Evolutionary conservation across 2,329 filamentous ascomycete species (phyloP).

Genomic region (Pyrenochaeta sp.): DNA sequence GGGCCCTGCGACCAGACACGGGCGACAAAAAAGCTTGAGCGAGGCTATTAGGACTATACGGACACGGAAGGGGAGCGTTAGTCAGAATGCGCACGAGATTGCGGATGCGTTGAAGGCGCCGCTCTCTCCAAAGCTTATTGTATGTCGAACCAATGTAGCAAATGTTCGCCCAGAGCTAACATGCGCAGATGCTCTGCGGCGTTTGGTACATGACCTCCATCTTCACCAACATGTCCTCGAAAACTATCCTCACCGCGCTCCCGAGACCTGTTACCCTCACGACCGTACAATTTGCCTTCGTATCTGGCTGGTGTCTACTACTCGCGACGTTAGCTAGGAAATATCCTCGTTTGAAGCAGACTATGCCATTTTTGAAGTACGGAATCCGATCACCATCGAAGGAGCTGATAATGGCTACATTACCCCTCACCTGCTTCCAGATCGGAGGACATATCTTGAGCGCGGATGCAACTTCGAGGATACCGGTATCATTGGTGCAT

Average conservation of each 20-base stretch:
- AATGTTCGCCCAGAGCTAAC: constrained; percentile 33
- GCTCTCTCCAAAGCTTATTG: constrained; percentile 85
- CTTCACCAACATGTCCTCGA: constrained; percentile 96
- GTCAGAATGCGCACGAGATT: constrained; percentile 91
- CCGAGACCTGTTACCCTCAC: constrained; percentile 91
- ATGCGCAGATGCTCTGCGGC: constrained; percentile 76
- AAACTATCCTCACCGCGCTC: constrained; percentile 92
- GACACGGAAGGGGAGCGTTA: constrained; percentile 82
- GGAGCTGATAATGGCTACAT: constrained; percentile 83
- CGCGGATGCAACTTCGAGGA: constrained; percentile 91
- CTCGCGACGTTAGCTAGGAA: constrained; percentile 77
- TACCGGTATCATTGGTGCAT: constrained; percentile 95
- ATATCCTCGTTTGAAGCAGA: constrained; percentile 74
- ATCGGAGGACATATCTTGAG: constrained; percentile 93
- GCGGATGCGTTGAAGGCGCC: constrained; percentile 90
- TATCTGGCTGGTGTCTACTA: constrained; percentile 85
- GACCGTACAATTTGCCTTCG: constrained; percentile 90
- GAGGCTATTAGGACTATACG: constrained; percentile 88
- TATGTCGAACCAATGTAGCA: constrained; percentile 57
- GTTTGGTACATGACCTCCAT: constrained; percentile 97
- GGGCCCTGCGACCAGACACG: constrained; percentile 59
- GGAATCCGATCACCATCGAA: constrained; percentile 82
- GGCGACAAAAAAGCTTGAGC: constrained; percentile 83
- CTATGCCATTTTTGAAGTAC: constrained; percentile 81
- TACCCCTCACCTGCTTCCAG: constrained; percentile 93